These are phyloP conservation scores for Articulospora tetracladia DNA, from an alignment of 495 filamentous ascomycete species.

Conservation along the genomic window DNA sequence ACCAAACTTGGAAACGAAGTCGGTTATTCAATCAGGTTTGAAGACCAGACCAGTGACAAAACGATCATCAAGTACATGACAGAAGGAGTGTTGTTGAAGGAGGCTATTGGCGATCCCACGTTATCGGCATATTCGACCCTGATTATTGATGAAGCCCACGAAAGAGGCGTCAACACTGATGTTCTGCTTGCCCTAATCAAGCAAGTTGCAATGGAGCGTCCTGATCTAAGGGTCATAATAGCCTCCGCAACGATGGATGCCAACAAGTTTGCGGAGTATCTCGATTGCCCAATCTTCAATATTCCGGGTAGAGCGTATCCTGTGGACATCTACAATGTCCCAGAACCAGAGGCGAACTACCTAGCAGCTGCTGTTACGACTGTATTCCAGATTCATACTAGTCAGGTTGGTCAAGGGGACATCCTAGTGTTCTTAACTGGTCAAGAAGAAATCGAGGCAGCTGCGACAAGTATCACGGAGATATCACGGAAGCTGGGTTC, in stretches of 20 bases:
- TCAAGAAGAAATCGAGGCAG: conserved; percentile 86
- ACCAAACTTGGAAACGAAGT: conserved; percentile 89
- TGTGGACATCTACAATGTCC: conserved; percentile 90
- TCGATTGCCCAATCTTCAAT: conserved; percentile 93
- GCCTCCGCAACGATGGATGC: conserved; percentile 96
- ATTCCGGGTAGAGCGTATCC: conserved; percentile 88
- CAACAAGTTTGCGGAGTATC: conserved; percentile 87
- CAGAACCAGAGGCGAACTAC: conserved; percentile 92
- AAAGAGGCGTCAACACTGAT: conserved; percentile 87
- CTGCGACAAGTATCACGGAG: conserved; percentile 75
- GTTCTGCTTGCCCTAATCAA: conserved; percentile 89
- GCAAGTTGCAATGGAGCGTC: conserved; percentile 80
- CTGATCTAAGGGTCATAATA: conserved; percentile 88
- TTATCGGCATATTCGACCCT: conserved; percentile 80
- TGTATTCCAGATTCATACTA: conserved; percentile 93
- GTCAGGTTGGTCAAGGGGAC: conserved; percentile 72
- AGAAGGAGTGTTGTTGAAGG: conserved; percentile 91
- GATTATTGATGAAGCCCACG: conserved; percentile 98
- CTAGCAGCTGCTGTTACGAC: conserved; percentile 88
- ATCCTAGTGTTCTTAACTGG: conserved; percentile 90
- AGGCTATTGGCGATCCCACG: conserved; percentile 87
- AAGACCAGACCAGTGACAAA: conserved; percentile 90
- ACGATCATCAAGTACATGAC: conserved; percentile 97
- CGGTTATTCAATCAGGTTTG: conserved; percentile 93
- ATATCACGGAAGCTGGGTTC: conserved; percentile 77